Base-by-base conservation (phyloP, 1,139 yeast species). In the Pichia sp. region DNA sequence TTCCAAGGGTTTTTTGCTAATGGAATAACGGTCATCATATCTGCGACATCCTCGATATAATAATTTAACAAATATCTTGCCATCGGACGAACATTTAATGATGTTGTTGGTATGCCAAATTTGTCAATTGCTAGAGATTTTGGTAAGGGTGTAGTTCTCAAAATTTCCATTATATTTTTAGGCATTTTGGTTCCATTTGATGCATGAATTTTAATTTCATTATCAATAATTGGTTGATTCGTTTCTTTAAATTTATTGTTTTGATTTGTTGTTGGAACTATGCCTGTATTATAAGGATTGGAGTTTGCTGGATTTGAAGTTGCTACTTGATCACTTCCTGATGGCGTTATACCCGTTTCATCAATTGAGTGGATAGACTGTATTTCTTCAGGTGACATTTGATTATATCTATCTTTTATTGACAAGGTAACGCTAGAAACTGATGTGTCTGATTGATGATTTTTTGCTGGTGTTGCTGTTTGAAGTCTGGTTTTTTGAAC, bases 1-100 rank as follows among this genome's bases (percentile, higher is more conserved):
- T 84, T 84, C 96, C 96, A 89, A 0, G 96, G 96, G 62, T 87
- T 88, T 57, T 84, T 86, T 0, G 87, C 81, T 49, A 87, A 75
- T 1, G 89, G 87, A 33, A 88, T 84, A 13, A 88, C 96, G 0
- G 96, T 85, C 96, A 89, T 88, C 63, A 86, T 74, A 64, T 87
- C 93, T 0, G 95, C 93, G 1, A 89, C 95, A 56, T 83, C 81
- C 18, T 84, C 80, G n/a, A 81, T 78, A 66, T 88, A 89, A 64
- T 89, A 83, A 57, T 83, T 83, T 45, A 89, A 70, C 45, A 89
- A 70, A 64, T 83, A 86, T 50, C 95, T 62, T 18, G 89, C 80
- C 60, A 83, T 71, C 7, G 89, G 88, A 60, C 80, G 81, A 11
- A 84, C 81, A 60, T 77, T 79, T 48, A 84, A 66, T 10, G 91